Percentiles rank a stretch among this genome's conserved stretches.
phyloP scores from a whole-genome alignment of 2,329 filamentous ascomycete species.

The Macrophomina phaseolina region DNA sequence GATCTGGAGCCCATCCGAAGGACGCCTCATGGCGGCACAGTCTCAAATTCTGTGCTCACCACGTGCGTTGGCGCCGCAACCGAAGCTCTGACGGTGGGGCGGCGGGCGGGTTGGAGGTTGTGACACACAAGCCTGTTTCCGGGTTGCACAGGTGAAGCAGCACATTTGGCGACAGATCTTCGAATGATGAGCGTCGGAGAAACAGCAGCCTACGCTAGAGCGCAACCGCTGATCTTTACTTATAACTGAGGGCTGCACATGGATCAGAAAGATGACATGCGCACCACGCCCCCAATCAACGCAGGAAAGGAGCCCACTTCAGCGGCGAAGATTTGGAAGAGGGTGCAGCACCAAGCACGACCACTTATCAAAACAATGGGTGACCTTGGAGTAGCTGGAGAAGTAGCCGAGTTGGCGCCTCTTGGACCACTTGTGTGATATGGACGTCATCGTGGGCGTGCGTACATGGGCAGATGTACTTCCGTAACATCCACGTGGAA shows the following conservation, averaged over 20 bases:
- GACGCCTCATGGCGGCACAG: not conserved
- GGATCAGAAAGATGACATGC: constrained; percentile 14
- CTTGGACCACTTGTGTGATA: constrained; percentile 5
- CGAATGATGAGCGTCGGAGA: constrained; percentile 6
- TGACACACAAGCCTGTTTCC: constrained; percentile 10
- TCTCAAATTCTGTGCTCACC: constrained; percentile 7
- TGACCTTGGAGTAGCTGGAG: not conserved
- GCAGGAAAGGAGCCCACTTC: not conserved
- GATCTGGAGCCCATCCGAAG: constrained; percentile 6
- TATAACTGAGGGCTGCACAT: constrained; percentile 4
- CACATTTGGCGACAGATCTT: not conserved
- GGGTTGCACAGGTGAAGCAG: constrained; percentile 10
- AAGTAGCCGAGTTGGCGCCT: not conserved
- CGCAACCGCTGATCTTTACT: constrained; percentile 19
- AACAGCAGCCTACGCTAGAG: not conserved
- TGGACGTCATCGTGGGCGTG: constrained; percentile 10
- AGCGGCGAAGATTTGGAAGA: not conserved
- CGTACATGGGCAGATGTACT: not conserved
- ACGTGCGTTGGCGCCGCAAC: constrained; percentile 21
- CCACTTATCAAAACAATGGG: not conserved
- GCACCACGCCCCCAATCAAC: constrained; percentile 14
- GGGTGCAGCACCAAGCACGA: not conserved
- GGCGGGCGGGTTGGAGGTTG: constrained; percentile 14
- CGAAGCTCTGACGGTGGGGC: constrained; percentile 12
- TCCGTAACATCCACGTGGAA: constrained; percentile 21